These are phyloP conservation scores for Heterobasidion occidentale DNA, from an alignment of 1,284 basidiomycete species.

Conservation along the genomic window DNA sequence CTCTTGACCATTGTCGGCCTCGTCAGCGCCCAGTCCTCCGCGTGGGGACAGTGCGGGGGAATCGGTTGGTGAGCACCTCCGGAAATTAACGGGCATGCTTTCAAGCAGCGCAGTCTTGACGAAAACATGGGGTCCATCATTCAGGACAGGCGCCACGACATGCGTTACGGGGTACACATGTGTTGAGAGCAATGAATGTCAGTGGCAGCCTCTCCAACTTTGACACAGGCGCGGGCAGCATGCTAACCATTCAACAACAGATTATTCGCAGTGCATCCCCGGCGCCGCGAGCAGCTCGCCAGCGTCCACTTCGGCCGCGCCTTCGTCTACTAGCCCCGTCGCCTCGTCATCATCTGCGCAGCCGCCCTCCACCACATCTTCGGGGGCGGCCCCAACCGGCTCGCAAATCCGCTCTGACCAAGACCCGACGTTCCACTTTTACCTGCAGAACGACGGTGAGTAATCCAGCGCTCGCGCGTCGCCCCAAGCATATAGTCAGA, in stretches of 20 bases:
- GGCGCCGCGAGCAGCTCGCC: conserved; percentile 16
- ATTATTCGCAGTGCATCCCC: conserved; percentile 45
- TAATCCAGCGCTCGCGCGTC: not conserved
- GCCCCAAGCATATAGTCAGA: no score
- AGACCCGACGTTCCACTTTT: conserved; percentile 49
- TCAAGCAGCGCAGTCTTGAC: no score
- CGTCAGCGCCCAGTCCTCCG: conserved; percentile 28
- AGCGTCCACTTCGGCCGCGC: conserved; percentile 11
- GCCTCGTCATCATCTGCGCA: conserved; percentile 25
- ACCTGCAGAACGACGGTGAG: conserved; percentile 44
- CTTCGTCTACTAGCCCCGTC: conserved; percentile 21
- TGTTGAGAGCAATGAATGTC: conserved; percentile 35
- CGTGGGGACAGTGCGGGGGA: conserved; percentile 43
- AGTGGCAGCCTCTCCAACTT: conserved; percentile 8
- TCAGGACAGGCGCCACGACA: conserved; percentile 36
- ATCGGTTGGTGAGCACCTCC: conserved; percentile 30
- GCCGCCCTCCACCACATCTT: conserved; percentile 29
- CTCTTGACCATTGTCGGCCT: conserved; percentile 4
- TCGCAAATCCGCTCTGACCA: conserved; percentile 47
- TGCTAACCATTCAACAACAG: conserved; percentile 16
- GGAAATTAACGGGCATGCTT: not conserved
- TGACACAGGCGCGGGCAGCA: conserved; percentile 3
- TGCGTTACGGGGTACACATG: conserved; percentile 40
- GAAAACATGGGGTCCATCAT: not conserved
- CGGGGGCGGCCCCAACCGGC: conserved; percentile 38